phyloP scores from a whole-genome alignment of 805 yeast species.

The Candida corydali region DNA sequence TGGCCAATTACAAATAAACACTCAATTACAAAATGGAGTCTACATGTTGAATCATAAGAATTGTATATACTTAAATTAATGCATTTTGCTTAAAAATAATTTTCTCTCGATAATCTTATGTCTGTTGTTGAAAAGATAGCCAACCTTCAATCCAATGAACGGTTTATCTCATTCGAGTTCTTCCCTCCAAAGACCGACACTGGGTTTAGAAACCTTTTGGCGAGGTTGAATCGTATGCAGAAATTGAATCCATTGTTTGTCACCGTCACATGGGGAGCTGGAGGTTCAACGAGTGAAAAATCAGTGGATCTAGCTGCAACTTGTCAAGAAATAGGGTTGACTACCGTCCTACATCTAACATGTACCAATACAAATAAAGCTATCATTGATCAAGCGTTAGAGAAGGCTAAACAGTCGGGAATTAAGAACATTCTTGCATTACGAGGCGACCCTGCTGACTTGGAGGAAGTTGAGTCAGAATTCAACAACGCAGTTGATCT shows the following conservation, averaged over 20 bases:
- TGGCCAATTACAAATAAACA: conserved; percentile 50
- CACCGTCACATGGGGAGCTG: conserved; percentile 98
- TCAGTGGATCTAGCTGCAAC: conserved; percentile 78
- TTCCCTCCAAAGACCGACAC: conserved; percentile 95
- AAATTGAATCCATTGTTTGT: conserved; percentile 84
- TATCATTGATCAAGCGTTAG: conserved; percentile 76
- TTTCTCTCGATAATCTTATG: no score
- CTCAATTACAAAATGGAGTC: conserved; percentile 46
- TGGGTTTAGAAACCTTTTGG: conserved; percentile 79
- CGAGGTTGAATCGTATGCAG: conserved; percentile 86
- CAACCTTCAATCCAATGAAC: conserved; percentile 45
- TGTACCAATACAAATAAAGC: conserved; percentile 86
- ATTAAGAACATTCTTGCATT: conserved; percentile 86
- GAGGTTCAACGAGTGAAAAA: conserved; percentile 88
- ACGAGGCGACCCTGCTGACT: conserved; percentile 94
- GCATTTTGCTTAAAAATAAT: no score
- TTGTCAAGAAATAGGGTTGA: conserved; percentile 75
- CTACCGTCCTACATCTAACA: conserved; percentile 91
- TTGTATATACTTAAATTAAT: conserved; percentile 33
- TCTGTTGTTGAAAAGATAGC: conserved; percentile 50
- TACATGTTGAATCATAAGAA: conserved; percentile 29
- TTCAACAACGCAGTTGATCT: conserved; percentile 82
- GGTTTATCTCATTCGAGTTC: conserved; percentile 84
- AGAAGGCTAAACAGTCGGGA: conserved; percentile 68
- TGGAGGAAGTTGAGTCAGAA: conserved; percentile 54